phyloP scores from a whole-genome alignment of 176 grass and related monocot species.

The Bromus sterilis region DNA sequence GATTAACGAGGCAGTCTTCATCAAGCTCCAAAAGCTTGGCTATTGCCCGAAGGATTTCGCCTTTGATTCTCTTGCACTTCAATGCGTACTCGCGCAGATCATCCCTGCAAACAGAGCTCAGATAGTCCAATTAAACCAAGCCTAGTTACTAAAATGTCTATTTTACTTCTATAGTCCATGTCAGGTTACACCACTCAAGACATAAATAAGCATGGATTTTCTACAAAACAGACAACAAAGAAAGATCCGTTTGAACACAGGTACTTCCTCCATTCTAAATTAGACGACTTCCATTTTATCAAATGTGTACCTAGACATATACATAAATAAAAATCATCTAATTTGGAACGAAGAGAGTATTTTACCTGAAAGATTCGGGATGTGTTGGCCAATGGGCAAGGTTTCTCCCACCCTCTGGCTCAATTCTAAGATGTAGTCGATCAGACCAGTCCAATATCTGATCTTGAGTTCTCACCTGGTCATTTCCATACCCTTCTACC shows the following conservation, averaged over 20 bases:
- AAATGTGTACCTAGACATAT: too few relatives aligned
- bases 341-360: too few relatives aligned
- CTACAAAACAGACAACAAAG: not conserved
- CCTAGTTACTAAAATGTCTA: not conserved
- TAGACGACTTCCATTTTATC: too few relatives aligned
- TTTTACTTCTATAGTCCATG: not conserved
- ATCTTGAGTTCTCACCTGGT: slow-evolving; percentile 29
- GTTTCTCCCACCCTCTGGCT: slow-evolving; percentile 41
- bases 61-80: slow-evolving; percentile 14
- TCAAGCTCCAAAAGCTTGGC: slow-evolving; percentile 22
- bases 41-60: not conserved
- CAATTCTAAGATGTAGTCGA: slow-evolving; percentile 41
- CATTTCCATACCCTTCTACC: slow-evolving; percentile 54
- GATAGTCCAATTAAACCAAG: not conserved
- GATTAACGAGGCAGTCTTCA: slow-evolving; percentile 1
- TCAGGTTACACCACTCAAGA: not conserved
- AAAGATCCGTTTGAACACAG: not conserved
- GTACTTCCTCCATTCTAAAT: too few relatives aligned
- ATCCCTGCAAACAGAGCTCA: not conserved
- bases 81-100: slow-evolving; percentile 30
- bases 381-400: slow-evolving; percentile 33
- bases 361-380: slow-evolving; percentile 49
- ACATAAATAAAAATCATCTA: too few relatives aligned
- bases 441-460: slow-evolving; percentile 49
- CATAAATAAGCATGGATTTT: not conserved